Base-by-base conservation (phyloP, 2,329 filamentous ascomycete species). In the Diaporthe helianthi region DNA sequence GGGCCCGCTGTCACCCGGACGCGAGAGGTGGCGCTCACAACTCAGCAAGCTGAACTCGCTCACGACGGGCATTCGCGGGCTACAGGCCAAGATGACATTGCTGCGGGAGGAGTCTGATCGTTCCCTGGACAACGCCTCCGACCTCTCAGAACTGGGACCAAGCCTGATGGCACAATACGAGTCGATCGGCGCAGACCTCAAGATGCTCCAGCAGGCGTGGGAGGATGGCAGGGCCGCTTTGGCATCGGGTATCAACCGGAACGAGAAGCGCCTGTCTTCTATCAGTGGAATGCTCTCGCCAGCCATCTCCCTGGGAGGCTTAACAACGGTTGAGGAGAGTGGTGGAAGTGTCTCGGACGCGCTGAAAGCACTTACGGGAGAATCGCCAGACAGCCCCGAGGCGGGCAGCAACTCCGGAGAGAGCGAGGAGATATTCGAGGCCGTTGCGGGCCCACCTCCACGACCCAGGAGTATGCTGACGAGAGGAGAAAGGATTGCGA, bases 21-120 rank as follows among this genome's bases (percentile, higher is more conserved):
- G 91, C 65, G 94, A 98, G 76, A 89, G 93, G 71, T 90, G 95
- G 84, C 91, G 94, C 68, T 90, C 92, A 67, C 95, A 97, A 78
- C 87, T 98, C 69, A 91, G 93, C 71, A 95, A 97, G 77, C 88
- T 99, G 51, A 93, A 93, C 76, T 92, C 92, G 1, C 85, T 99
- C 41, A 97, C 94, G 0, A 93, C 94, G 67, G 94, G 94, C 19
- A 97, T 98, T 71, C 90, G 94, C 33, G 93, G 93, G 13, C 85
- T 99, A 60, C 95, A 98, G 80, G 96, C 96, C 44, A 99, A 98
- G 79, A 89, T 99, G 83, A 94, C 97, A 71, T 85, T 99, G 9
- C 82, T 98, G 67, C 90, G 93, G 61, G 96, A 99, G 78, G 94
- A 98, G 79, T 97, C 94, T 0, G 93, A 93, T 76, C 88, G 88